These are phyloP conservation scores for Gossypium davidsonii DNA, from an alignment of 441 rosid species.

Conservation along the genomic window DNA sequence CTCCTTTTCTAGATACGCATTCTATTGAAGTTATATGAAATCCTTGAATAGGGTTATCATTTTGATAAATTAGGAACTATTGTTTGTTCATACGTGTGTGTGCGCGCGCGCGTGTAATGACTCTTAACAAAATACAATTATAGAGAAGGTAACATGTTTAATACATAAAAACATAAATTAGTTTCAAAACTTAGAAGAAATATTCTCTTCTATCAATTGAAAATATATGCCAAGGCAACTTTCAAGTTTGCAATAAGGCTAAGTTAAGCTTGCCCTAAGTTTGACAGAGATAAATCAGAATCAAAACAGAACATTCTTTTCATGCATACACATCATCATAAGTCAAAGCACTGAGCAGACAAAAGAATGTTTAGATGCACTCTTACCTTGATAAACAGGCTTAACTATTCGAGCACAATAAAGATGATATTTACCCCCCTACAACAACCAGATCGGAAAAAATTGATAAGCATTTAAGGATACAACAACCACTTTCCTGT, in stretches of 20 bases:
- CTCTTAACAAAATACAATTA: background rate
- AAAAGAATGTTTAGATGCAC: background rate
- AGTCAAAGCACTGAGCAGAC: background rate
- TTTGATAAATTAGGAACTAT: background rate
- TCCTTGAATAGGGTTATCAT: background rate
- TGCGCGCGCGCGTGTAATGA: background rate
- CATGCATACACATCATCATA: background rate
- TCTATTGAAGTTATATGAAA: background rate
- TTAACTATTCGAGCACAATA: slow-evolving; percentile 37
- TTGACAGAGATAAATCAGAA: background rate
- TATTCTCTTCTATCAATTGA: background rate
- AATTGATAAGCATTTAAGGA: slow-evolving; percentile 11
- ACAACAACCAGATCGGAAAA: slow-evolving; percentile 10
- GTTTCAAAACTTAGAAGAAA: background rate
- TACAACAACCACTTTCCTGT: background rate
- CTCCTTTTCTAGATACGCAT: background rate
- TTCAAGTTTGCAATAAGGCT: background rate
- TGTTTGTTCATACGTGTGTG: background rate
- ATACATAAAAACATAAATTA: background rate
- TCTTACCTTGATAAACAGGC: slow-evolving; percentile 36
- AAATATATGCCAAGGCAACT: background rate
- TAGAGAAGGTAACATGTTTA: background rate
- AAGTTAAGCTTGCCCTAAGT: background rate
- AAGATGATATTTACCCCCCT: slow-evolving; percentile 25
- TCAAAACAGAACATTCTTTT: background rate